Conservation (phyloP, 1,284 basidiomycete species). For the Cutaneotrichosporon spelunceum region DNA sequence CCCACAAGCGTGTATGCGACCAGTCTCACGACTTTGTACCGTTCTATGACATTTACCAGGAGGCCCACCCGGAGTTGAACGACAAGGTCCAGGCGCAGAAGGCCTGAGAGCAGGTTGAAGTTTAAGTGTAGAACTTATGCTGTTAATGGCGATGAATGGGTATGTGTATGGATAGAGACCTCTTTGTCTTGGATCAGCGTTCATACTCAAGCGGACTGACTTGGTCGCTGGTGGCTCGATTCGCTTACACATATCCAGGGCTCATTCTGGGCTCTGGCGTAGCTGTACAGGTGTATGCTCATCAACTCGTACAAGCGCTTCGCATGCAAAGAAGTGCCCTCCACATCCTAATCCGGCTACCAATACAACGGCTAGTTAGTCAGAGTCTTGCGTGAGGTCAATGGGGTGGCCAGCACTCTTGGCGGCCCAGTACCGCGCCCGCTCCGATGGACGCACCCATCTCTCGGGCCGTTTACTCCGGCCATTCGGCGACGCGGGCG, state of each 20-base stretch:
- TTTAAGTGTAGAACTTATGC: neutral
- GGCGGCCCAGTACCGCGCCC: constrained; percentile 6
- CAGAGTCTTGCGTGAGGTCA: neutral
- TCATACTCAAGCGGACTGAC: too few relatives aligned
- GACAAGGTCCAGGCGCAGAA: constrained; percentile 41
- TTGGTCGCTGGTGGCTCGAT: too few relatives aligned
- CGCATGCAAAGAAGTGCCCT: neutral
- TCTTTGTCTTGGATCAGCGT: too few relatives aligned
- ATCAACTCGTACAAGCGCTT: neutral
- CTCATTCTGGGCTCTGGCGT: too few relatives aligned
- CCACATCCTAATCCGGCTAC: neutral
- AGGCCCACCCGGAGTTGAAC: constrained; percentile 55
- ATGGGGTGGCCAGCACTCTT: constrained; percentile 1
- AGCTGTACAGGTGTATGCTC: neutral
- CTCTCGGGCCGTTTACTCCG: neutral
- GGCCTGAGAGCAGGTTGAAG: neutral
- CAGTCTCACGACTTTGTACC: constrained; percentile 35
- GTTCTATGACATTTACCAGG: constrained; percentile 54
- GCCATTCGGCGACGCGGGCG: constrained; percentile 4
- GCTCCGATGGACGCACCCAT: neutral
- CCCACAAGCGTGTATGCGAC: constrained; percentile 47
- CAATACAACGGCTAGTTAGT: too few relatives aligned
- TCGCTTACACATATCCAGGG: too few relatives aligned
- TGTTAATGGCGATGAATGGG: neutral
- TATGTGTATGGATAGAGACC: too few relatives aligned